These are phyloP conservation scores for Nicotiana sylvestris DNA, from an alignment of 257 asterid genomes.

Conservation along the genomic window DNA sequence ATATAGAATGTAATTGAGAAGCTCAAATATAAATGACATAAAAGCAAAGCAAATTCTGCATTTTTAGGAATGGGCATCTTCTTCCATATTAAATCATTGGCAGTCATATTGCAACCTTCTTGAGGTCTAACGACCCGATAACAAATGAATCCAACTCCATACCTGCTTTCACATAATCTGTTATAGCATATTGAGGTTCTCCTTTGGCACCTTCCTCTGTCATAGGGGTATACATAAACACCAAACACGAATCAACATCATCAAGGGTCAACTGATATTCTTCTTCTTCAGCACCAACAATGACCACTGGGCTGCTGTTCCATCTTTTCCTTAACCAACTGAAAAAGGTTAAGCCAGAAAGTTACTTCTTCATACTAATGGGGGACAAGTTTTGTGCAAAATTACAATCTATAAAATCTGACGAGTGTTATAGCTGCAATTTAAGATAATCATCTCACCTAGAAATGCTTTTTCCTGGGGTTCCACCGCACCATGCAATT, in stretches of 20 bases:
- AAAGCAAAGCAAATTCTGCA: neutral
- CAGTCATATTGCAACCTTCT: neutral
- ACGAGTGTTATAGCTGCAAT: slow-evolving; percentile 12
- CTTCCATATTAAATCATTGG: slow-evolving; percentile 3
- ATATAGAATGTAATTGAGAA: neutral
- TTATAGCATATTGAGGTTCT: slow-evolving; percentile 93
- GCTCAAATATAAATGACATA: neutral
- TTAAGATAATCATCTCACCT: slow-evolving; percentile 47
- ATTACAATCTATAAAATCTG: neutral
- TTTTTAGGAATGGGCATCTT: neutral
- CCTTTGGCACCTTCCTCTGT: slow-evolving; percentile 96
- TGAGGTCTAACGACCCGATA: neutral
- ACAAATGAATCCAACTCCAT: neutral
- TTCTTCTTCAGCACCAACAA: slow-evolving; percentile 87
- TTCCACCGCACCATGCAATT: slow-evolving; percentile 99
- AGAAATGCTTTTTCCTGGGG: slow-evolving; percentile 92
- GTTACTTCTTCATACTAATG: slow-evolving; percentile 6
- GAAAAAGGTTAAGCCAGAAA: slow-evolving; percentile 21
- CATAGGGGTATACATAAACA: slow-evolving; percentile 94
- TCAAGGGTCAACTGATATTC: slow-evolving; percentile 75
- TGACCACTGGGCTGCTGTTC: slow-evolving; percentile 87
- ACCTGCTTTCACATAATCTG: slow-evolving; percentile 97
- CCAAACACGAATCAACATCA: slow-evolving; percentile 83
- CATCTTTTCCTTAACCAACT: slow-evolving; percentile 94
- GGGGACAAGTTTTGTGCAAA: neutral